A percentile compares a stretch with the other conserved stretches of the same genome.
These are phyloP conservation scores for Sporisorium iseilematis-ciliati DNA, from an alignment of 1,284 basidiomycete species.

Conservation along the genomic window DNA sequence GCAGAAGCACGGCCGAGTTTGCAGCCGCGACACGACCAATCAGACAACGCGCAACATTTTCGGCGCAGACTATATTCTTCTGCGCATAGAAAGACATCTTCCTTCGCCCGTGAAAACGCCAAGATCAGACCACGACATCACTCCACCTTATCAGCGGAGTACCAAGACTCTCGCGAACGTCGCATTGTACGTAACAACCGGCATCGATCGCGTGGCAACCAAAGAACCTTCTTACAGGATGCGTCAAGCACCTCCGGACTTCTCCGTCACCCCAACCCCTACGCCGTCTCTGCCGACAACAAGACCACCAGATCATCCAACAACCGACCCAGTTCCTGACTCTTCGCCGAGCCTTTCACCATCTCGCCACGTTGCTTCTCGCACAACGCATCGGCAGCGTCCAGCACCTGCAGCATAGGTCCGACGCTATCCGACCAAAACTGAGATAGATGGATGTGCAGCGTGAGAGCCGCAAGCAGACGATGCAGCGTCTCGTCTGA, in stretches of 20 bases:
- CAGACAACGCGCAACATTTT: neutral
- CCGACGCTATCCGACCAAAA: slow-evolving; percentile 75
- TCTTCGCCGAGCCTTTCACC: slow-evolving; percentile 33
- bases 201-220: slow-evolving; percentile 1
- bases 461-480: slow-evolving; percentile 79
- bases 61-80: no score
- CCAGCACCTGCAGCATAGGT: slow-evolving; percentile 79
- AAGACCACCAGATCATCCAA: slow-evolving; percentile 30
- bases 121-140: neutral
- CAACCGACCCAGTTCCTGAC: slow-evolving; percentile 20
- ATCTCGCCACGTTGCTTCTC: slow-evolving; percentile 9
- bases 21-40: neutral
- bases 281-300: slow-evolving; percentile 16
- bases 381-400: slow-evolving; percentile 57
- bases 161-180: neutral
- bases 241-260: neutral
- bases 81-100: no score
- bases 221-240: neutral
- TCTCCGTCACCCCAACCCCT: neutral
- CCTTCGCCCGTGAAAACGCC: neutral
- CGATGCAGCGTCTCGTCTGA: slow-evolving; percentile 79
- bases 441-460: slow-evolving; percentile 78
- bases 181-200: neutral
- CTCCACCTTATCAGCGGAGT: slow-evolving; percentile 1
- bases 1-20: slow-evolving; percentile 2